These are phyloP conservation scores for Penicillium soppii DNA, from an alignment of 495 filamentous ascomycete species.

Conservation along the genomic window DNA sequence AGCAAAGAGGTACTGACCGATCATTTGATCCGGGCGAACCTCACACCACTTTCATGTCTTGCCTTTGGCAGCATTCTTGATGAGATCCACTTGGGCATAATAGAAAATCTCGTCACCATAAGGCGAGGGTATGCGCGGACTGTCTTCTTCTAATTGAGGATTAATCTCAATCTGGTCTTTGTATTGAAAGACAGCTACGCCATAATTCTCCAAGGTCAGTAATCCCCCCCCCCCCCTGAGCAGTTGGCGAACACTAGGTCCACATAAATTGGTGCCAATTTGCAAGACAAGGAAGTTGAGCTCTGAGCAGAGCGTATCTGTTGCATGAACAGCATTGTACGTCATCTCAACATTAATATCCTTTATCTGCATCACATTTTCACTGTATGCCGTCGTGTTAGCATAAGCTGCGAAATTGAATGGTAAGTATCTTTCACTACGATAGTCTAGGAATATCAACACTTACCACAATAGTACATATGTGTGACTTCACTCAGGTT, in stretches of 20 bases:
- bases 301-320: conserved; percentile 27
- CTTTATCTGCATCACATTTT: conserved; percentile 17
- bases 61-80: conserved; percentile 29
- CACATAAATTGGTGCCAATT: conserved; percentile 37
- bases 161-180: conserved; percentile 11
- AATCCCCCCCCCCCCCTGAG: no score
- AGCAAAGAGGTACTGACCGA: conserved; percentile 34
- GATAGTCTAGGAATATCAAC: neutral
- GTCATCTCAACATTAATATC: conserved; percentile 22
- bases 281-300: conserved; percentile 38
- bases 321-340: conserved; percentile 20
- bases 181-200: conserved; percentile 34
- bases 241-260: neutral
- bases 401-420: conserved; percentile 18
- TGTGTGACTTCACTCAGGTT: conserved; percentile 27
- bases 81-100: conserved; percentile 43
- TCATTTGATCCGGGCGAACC: conserved; percentile 45
- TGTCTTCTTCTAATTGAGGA: conserved; percentile 33
- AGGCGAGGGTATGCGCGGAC: conserved; percentile 40
- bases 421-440: no score
- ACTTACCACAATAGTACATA: conserved; percentile 28
- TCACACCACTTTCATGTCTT: conserved; percentile 46
- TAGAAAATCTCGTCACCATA: conserved; percentile 46
- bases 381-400: conserved; percentile 19
- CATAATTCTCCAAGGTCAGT: conserved; percentile 25